These are phyloP conservation scores for Entonaema liquescens DNA, from an alignment of 495 filamentous ascomycete genomes.

Conservation along the genomic window DNA sequence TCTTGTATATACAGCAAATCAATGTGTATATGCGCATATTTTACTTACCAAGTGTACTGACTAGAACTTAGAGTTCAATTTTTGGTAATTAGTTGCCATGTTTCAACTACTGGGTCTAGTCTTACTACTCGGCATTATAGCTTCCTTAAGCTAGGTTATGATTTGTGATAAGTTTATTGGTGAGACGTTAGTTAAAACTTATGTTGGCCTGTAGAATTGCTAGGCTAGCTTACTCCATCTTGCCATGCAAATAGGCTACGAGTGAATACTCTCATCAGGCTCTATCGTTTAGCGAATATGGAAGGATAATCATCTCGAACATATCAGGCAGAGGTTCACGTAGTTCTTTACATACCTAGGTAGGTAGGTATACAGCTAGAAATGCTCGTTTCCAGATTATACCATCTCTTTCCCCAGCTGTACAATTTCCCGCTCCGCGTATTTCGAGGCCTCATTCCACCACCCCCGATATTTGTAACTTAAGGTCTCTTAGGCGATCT, in stretches of 20 bases:
- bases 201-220: no score
- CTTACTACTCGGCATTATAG: background rate
- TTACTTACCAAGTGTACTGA: background rate
- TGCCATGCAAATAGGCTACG: no score
- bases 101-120: background rate
- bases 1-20: background rate
- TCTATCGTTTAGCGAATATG: no score
- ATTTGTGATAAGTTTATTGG: background rate
- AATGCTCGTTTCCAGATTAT: no score
- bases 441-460: background rate
- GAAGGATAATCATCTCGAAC: no score
- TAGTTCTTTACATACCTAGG: no score
- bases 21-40: conserved; percentile 1
- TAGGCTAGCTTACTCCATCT: no score
- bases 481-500: background rate
- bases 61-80: background rate
- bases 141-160: background rate
- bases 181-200: background rate
- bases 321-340: no score
- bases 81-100: background rate
- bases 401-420: no score
- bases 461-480: background rate
- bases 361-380: no score
- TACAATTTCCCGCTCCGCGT: no score
- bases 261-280: no score